A percentile compares a stretch with the other conserved stretches of the same genome.
phyloP scores from a whole-genome alignment of 1,284 basidiomycete genomes.

The Earliella scabrosa region DNA sequence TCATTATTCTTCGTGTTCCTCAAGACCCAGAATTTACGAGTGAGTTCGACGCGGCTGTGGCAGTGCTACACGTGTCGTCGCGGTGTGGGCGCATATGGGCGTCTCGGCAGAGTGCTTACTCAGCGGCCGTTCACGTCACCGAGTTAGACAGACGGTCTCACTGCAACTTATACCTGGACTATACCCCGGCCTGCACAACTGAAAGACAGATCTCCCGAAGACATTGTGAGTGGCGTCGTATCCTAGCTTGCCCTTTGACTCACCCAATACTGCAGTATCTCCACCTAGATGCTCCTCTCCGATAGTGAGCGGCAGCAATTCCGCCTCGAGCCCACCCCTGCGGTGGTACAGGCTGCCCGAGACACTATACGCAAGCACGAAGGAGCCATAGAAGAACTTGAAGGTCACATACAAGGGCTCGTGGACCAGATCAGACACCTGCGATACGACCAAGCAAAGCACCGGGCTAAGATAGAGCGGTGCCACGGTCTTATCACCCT shows the following conservation, averaged over 20 bases:
- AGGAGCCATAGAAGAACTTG: slow-evolving; percentile 42
- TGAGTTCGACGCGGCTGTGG: too few relatives aligned
- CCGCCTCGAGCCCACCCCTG: slow-evolving; percentile 32
- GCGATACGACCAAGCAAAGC: slow-evolving; percentile 44
- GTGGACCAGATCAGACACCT: slow-evolving; percentile 46
- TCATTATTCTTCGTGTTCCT: too few relatives aligned
- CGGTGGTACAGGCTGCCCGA: slow-evolving; percentile 36
- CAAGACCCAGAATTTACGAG: too few relatives aligned
- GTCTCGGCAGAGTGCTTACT: not conserved
- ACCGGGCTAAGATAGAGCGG: slow-evolving; percentile 46
- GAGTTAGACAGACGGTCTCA: too few relatives aligned
- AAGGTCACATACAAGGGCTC: slow-evolving; percentile 47
- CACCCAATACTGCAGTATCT: not conserved
- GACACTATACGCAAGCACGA: slow-evolving; percentile 45
- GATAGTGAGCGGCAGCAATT: slow-evolving; percentile 18
- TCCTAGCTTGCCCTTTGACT: too few relatives aligned
- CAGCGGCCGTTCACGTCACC: not conserved
- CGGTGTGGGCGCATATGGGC: not conserved
- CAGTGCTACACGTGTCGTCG: too few relatives aligned
- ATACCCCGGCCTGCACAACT: too few relatives aligned
- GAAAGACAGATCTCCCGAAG: too few relatives aligned
- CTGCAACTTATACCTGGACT: too few relatives aligned
- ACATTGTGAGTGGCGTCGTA: too few relatives aligned
- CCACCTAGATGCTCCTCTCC: not conserved
- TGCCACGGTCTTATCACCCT: slow-evolving; percentile 56